Conservation (phyloP, 306 rosid genomes). For the Rubus idaeus region DNA sequence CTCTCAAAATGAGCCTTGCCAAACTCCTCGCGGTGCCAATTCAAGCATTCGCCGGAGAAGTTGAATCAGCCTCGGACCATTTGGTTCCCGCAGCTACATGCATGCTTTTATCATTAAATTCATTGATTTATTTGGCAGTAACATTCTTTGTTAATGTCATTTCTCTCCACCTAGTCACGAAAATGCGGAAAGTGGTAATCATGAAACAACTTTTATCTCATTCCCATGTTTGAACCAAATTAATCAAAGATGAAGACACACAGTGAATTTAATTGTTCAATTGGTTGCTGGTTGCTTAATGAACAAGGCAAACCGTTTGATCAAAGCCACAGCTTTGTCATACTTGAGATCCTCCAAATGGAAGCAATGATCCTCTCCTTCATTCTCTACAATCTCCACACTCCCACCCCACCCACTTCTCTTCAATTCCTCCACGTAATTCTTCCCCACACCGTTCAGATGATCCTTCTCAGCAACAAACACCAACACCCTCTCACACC, state of each 20-base stretch:
- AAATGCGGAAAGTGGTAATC: background rate
- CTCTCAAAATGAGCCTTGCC: background rate
- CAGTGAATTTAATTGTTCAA: background rate
- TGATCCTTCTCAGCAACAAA: conserved; percentile 51
- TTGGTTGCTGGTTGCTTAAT: background rate
- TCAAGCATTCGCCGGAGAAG: background rate
- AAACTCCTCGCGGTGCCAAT: background rate
- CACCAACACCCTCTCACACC: conserved; percentile 42
- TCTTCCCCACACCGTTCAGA: conserved; percentile 16
- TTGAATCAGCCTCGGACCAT: background rate
- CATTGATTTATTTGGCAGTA: no score
- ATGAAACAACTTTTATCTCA: no score
- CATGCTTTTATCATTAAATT: no score
- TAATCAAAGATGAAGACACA: background rate
- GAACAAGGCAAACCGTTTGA: background rate
- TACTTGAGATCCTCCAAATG: conserved; percentile 25
- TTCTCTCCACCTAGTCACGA: background rate
- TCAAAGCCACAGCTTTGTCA: background rate
- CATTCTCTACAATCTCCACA: conserved; percentile 42
- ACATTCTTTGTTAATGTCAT: no score
- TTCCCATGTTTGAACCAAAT: no score
- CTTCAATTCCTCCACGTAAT: conserved; percentile 39
- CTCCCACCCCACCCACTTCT: conserved; percentile 53
- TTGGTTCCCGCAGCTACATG: background rate
- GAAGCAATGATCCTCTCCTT: conserved; percentile 38